Percentiles rank a stretch among this genome's conserved stretches.
Evolutionary conservation across 352 stramenopile species (phyloP).

Genomic region (Blastocystis sp.): DNA sequence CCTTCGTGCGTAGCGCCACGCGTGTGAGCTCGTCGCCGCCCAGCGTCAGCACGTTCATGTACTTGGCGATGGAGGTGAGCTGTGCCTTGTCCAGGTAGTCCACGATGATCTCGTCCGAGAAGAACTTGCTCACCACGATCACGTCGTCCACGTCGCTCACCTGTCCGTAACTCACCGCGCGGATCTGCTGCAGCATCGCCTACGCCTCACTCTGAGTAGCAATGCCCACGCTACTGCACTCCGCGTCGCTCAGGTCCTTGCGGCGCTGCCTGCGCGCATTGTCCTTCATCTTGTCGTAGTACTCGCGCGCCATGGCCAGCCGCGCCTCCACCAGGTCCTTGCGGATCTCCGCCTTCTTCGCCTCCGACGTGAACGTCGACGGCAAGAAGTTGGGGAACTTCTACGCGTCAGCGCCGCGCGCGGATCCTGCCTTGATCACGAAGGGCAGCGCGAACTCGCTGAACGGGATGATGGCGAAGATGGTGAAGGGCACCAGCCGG

Average conservation of each 20-base stretch:
- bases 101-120: slow-evolving; percentile 42
- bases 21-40: slow-evolving; percentile 50
- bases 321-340: slow-evolving; percentile 47
- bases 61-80: slow-evolving; percentile 34
- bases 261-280: slow-evolving; percentile 32
- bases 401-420: background rate
- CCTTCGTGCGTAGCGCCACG: slow-evolving; percentile 4
- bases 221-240: background rate
- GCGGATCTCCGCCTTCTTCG: slow-evolving; percentile 51
- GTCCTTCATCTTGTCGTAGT: slow-evolving; percentile 58
- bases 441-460: slow-evolving; percentile 64
- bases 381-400: slow-evolving; percentile 69
- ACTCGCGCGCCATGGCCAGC: slow-evolving; percentile 47
- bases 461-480: slow-evolving; percentile 68
- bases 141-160: slow-evolving; percentile 12
- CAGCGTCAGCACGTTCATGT: slow-evolving; percentile 32
- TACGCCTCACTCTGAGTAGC: background rate
- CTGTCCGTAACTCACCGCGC: slow-evolving; percentile 38
- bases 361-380: slow-evolving; percentile 66
- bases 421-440: slow-evolving; percentile 17
- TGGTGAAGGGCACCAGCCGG: slow-evolving; percentile 56
- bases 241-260: slow-evolving; percentile 14
- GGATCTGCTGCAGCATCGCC: slow-evolving; percentile 20
- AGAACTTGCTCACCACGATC: slow-evolving; percentile 44
- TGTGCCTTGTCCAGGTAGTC: slow-evolving; percentile 58